A percentile compares a stretch with the other conserved stretches of the same genome.
Evolutionary conservation across 139 green algal species (phyloP).

Genomic region (Micractinium sp.): DNA sequence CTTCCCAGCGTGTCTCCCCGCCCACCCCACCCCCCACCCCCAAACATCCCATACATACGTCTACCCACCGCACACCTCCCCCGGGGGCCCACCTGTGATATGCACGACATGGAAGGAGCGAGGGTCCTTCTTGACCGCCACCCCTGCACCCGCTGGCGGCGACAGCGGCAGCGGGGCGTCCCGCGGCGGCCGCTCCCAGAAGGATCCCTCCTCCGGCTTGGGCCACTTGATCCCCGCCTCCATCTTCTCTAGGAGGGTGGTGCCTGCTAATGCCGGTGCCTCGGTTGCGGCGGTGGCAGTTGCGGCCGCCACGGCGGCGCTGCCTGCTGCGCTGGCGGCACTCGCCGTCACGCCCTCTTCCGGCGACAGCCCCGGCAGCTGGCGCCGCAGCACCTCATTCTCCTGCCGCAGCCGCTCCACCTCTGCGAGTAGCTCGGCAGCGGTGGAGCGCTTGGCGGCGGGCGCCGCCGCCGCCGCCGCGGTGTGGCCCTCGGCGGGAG

Average conservation of each 20-base stretch:
- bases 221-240: conserved; percentile 60
- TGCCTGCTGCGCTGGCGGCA: not conserved
- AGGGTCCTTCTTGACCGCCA: conserved; percentile 30
- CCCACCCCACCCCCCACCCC: too few species aligned
- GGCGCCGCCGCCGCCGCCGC: not conserved
- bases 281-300: not conserved
- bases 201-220: conserved; percentile 29
- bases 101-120: conserved; percentile 84
- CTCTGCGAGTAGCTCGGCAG: conserved; percentile 10
- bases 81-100: conserved; percentile 56
- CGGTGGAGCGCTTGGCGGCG: not conserved
- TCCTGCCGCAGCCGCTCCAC: conserved; percentile 39
- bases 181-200: conserved; percentile 50
- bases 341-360: not conserved
- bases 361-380: not conserved
- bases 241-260: conserved; percentile 12
- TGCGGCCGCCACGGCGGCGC: not conserved
- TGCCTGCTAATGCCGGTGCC: not conserved
- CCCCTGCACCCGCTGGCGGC: not conserved
- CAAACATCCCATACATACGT: too few species aligned
- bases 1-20: too few species aligned
- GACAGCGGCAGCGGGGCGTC: conserved; percentile 9
- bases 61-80: too few species aligned
- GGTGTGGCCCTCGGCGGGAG: not conserved
- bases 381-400: conserved; percentile 34